These are phyloP conservation scores for Urostyla sp. DNA, from an alignment of 73 alveolate species.

Conservation along the genomic window DNA sequence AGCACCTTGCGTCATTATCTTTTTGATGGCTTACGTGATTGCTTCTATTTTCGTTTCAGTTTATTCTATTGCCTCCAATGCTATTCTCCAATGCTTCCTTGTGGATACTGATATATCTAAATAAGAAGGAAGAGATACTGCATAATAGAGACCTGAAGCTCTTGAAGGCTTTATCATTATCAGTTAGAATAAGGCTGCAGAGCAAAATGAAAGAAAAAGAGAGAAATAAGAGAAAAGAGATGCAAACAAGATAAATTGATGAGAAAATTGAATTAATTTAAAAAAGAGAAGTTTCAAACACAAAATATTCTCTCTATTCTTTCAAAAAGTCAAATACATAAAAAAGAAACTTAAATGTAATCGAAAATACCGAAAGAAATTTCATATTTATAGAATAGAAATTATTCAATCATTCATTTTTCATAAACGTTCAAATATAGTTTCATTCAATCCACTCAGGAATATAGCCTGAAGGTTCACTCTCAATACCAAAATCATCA, in stretches of 20 bases:
- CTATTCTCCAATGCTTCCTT: conserved; percentile 86
- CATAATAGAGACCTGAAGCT: conserved; percentile 50
- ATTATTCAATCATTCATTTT: neutral
- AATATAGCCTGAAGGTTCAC: conserved; percentile 60
- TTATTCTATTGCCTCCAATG: conserved; percentile 83
- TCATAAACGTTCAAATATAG: neutral
- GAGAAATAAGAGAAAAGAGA: neutral
- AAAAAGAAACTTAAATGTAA: neutral
- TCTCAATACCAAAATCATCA: conserved; percentile 83
- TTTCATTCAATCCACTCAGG: conserved; percentile 41
- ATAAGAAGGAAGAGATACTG: conserved; percentile 29
- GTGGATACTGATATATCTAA: conserved; percentile 77
- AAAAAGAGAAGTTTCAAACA: neutral
- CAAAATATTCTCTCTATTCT: no score
- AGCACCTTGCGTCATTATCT: conserved; percentile 76
- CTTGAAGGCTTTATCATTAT: conserved; percentile 25
- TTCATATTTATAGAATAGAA: neutral
- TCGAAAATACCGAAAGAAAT: neutral
- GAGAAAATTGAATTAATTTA: no score
- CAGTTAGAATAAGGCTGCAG: neutral
- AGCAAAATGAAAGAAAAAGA: neutral
- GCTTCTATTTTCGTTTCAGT: conserved; percentile 83
- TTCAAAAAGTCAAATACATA: no score
- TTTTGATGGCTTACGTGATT: conserved; percentile 74
- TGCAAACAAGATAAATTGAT: no score